Percentiles rank a stretch among this genome's conserved stretches.
phyloP scores from a whole-genome alignment of 1,284 basidiomycete species.

The Apiotrichum brassicae region DNA sequence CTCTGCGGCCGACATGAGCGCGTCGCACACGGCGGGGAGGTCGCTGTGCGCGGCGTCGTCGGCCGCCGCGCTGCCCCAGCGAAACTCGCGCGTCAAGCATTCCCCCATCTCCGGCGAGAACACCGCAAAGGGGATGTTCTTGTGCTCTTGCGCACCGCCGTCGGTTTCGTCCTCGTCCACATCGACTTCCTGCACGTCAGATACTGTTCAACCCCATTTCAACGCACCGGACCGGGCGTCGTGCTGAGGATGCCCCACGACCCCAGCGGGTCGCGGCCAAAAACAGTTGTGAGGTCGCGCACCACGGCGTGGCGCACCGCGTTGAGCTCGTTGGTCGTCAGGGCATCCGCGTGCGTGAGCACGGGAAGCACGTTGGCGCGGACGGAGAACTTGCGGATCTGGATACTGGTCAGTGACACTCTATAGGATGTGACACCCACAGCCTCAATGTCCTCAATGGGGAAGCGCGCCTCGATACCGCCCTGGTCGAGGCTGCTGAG shows the following conservation, averaged over 20 bases:
- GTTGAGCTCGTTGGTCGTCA: conserved; percentile 29
- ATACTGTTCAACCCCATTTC: no score
- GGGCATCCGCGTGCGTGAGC: conserved; percentile 32
- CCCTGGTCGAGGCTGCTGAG: conserved; percentile 2
- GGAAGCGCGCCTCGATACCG: conserved; percentile 10
- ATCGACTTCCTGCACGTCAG: neutral
- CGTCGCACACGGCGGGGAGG: conserved; percentile 25
- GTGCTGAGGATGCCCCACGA: conserved; percentile 11
- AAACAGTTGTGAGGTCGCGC: conserved; percentile 24
- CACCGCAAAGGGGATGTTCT: conserved; percentile 20
- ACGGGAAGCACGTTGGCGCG: conserved; percentile 40
- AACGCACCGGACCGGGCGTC: conserved; percentile 7
- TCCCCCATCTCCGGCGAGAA: conserved; percentile 19
- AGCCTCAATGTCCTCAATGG: conserved; percentile 18
- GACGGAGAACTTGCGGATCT: conserved; percentile 32
- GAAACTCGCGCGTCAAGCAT: conserved; percentile 21
- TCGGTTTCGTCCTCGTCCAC: conserved; percentile 4
- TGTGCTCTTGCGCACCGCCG: conserved; percentile 9
- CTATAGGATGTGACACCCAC: conserved; percentile 2
- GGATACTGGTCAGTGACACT: conserved; percentile 3
- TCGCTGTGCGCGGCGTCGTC: conserved; percentile 28
- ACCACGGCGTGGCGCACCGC: conserved; percentile 22
- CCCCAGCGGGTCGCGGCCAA: conserved; percentile 17
- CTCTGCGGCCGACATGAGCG: conserved; percentile 24
- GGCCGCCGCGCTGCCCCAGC: conserved; percentile 37